Evolutionary conservation across 768 basidiomycete genomes (phyloP).

Genomic region (Cystobasidium ongulense): DNA sequence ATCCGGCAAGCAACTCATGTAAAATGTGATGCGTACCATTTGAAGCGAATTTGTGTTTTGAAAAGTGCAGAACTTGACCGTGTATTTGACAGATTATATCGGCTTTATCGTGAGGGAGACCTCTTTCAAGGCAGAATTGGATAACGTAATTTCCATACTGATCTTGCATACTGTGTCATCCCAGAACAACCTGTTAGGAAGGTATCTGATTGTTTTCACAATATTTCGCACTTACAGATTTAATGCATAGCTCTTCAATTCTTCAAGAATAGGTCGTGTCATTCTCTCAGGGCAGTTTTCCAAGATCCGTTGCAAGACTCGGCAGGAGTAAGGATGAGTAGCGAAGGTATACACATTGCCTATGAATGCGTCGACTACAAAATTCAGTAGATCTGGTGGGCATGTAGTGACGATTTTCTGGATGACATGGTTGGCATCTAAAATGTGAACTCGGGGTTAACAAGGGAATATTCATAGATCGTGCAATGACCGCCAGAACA

Average conservation of each 20-base stretch:
- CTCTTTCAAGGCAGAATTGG: slow-evolving; percentile 81
- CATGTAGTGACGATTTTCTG: slow-evolving; percentile 82
- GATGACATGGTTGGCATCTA: slow-evolving; percentile 54
- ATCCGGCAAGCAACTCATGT: slow-evolving; percentile 44
- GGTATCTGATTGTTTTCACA: no score
- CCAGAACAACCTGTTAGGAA: slow-evolving; percentile 52
- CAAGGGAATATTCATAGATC: background rate
- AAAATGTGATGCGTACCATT: slow-evolving; percentile 58
- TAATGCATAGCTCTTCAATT: slow-evolving; percentile 63
- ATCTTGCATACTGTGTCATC: slow-evolving; percentile 27
- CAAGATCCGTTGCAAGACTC: slow-evolving; percentile 85
- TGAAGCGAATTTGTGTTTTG: slow-evolving; percentile 54
- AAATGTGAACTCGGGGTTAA: background rate
- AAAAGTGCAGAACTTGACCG: slow-evolving; percentile 69
- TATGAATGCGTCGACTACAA: slow-evolving; percentile 61
- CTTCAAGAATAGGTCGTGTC: slow-evolving; percentile 66
- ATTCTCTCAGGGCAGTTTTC: slow-evolving; percentile 67
- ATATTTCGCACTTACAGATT: slow-evolving; percentile 63
- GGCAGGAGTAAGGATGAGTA: slow-evolving; percentile 85
- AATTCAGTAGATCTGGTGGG: slow-evolving; percentile 63
- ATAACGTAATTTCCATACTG: slow-evolving; percentile 71
- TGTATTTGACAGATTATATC: slow-evolving; percentile 61
- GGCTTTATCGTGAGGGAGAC: slow-evolving; percentile 60
- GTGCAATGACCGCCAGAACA: no score
- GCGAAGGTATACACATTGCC: slow-evolving; percentile 72